These are phyloP conservation scores for Penicillium chermesinum DNA, from an alignment of 495 filamentous ascomycete genomes.

Conservation along the genomic window DNA sequence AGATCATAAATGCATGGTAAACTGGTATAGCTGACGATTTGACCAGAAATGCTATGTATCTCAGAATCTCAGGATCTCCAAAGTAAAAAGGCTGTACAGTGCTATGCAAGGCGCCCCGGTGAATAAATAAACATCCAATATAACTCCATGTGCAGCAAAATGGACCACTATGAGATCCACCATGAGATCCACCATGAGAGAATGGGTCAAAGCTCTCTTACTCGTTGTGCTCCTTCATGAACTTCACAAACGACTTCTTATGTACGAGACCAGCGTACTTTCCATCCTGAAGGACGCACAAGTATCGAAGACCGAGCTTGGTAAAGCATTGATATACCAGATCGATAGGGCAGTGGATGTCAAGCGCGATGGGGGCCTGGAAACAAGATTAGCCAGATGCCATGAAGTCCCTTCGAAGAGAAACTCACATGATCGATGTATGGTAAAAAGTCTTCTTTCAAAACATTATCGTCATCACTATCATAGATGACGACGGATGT, in stretches of 20 bases:
- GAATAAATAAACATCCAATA: not conserved
- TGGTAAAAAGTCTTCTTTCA: conserved; percentile 67
- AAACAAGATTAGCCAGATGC: conserved; percentile 3
- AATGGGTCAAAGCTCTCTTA: not conserved
- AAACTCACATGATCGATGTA: conserved; percentile 76
- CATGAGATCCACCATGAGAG: not conserved
- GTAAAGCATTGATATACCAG: conserved; percentile 95
- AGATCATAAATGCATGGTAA: no score
- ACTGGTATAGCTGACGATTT: no score
- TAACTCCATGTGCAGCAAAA: not conserved
- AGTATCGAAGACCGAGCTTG: conserved; percentile 86
- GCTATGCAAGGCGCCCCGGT: conserved; percentile 14
- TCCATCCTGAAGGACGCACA: conserved; percentile 82
- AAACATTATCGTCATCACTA: conserved; percentile 34
- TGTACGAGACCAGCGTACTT: conserved; percentile 88
- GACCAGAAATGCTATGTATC: no score
- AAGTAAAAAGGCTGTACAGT: conserved; percentile 10
- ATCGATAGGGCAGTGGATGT: conserved; percentile 88
- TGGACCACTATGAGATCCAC: not conserved
- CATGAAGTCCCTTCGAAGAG: not conserved
- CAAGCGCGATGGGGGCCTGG: conserved; percentile 76
- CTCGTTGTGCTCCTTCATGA: conserved; percentile 75
- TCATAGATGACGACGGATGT: conserved; percentile 50
- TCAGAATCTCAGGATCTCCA: no score
- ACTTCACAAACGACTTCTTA: conserved; percentile 96